These are phyloP conservation scores for Rhododendron ovatum DNA, from an alignment of 148 eudicot species.

Conservation along the genomic window DNA sequence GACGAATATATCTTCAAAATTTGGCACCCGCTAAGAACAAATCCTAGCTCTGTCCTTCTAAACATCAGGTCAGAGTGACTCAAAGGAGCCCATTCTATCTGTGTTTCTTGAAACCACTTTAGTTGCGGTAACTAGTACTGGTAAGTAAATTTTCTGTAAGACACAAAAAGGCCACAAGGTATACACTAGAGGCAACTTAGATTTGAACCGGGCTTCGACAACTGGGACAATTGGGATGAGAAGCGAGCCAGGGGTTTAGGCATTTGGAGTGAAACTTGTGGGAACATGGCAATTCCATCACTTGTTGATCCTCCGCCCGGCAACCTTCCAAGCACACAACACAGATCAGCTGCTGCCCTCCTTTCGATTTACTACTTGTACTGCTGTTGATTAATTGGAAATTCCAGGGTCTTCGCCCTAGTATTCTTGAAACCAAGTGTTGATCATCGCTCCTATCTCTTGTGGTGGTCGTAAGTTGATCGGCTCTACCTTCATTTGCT, in stretches of 20 bases:
- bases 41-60: neutral
- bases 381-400: neutral
- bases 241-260: slow-evolving; percentile 17
- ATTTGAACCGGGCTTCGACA: slow-evolving; percentile 11
- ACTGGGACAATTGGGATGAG: slow-evolving; percentile 18
- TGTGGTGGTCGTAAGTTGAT: neutral
- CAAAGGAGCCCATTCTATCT: neutral
- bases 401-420: slow-evolving; percentile 3
- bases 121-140: neutral
- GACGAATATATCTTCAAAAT: neutral
- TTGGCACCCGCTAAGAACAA: neutral
- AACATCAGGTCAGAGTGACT: neutral
- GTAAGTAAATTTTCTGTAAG: neutral
- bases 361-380: neutral
- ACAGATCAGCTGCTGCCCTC: slow-evolving; percentile 6
- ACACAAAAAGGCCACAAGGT: neutral
- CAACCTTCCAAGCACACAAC: slow-evolving; percentile 18
- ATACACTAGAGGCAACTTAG: neutral
- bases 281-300: slow-evolving; percentile 13
- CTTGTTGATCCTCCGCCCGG: neutral
- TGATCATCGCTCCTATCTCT: neutral
- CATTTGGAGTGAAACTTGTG: slow-evolving; percentile 13
- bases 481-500: neutral
- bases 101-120: neutral
- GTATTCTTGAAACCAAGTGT: neutral